These are phyloP conservation scores for Neobulgaria alba DNA, from an alignment of 2,329 filamentous ascomycete genomes.

Conservation along the genomic window DNA sequence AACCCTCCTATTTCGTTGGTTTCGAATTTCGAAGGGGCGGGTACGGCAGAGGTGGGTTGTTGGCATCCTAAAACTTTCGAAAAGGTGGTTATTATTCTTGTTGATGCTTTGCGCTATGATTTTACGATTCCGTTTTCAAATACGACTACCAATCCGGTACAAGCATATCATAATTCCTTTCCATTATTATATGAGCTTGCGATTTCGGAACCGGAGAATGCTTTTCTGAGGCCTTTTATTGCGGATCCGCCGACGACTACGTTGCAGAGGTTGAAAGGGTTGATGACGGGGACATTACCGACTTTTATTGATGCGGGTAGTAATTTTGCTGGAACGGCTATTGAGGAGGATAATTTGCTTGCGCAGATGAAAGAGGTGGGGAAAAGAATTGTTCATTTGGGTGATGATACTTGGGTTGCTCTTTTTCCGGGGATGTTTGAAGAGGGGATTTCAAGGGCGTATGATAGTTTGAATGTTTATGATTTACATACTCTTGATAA, in stretches of 20 bases:
- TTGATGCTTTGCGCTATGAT: conserved; percentile 93
- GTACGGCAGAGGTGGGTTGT: conserved; percentile 59
- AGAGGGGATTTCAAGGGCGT: conserved; percentile 73
- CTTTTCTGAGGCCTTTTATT: conserved; percentile 89
- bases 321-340: conserved; percentile 90
- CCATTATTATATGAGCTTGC: conserved; percentile 82
- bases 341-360: conserved; percentile 82
- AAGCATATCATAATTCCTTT: conserved; percentile 77
- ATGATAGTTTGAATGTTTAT: conserved; percentile 98
- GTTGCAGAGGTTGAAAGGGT: conserved; percentile 80
- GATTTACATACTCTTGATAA: conserved; percentile 96
- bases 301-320: conserved; percentile 92
- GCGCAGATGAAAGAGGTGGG: conserved; percentile 54
- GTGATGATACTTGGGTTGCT: conserved; percentile 96
- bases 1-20: conserved; percentile 53
- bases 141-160: conserved; percentile 33
- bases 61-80: conserved; percentile 95
- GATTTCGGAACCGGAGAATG: conserved; percentile 63
- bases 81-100: conserved; percentile 80
- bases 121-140: conserved; percentile 75
- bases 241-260: conserved; percentile 94
- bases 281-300: conserved; percentile 90
- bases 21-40: conserved; percentile 18
- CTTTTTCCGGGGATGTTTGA: conserved; percentile 94
- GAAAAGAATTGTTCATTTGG: conserved; percentile 81